Base-by-base conservation (phyloP, 805 yeast species). In the Ogataea kodamae region DNA sequence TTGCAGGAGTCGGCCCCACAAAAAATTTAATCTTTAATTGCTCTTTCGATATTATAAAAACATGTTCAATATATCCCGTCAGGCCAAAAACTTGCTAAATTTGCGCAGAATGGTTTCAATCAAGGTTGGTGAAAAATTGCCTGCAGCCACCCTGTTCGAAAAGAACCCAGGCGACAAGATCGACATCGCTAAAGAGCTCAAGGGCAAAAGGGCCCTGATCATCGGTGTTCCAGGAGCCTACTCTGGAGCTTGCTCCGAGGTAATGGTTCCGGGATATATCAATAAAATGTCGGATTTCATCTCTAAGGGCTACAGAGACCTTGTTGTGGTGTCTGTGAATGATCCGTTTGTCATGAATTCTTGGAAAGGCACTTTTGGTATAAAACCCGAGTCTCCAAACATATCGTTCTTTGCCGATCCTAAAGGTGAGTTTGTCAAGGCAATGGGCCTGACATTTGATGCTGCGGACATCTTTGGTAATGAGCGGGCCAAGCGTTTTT, bases 321-420 rank as follows among this genome's bases (percentile, higher is more conserved):
- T 87, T 32, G 76, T 69, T 49, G 75, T 88, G 25, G 74, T 88
- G 21, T 70, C 92, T 12, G 95, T 85, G 30, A 88, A 88, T 59
- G 96, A 88, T 55, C 73, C 92, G 3, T 88, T 88, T 58, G 96
- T 87, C 30, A 75, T 79, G 52, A 72, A 75, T 48, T 89, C 92
- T 0, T 88, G 95, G 95, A 76, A 74, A 26, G 72, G 77, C 36
- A 51, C 63, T 13, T 51, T 72, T 22, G 50, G 55, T 14, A 47
- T 56, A 9, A 43, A 43, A 25, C 38, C 48, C 3, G 50, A 43
- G 20, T 25, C 30, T 9, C 30, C 45, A 4, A 43, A 43, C 26
- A 43, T 53, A 17, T 44, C 48, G 7, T 74, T 82, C 55, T 67
- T 87, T 45, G 86, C 95, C 25, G 96, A 88, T 59, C 80, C 92